Conservation (phyloP, 2,329 filamentous ascomycete genomes). For the Tothia fuscella region DNA sequence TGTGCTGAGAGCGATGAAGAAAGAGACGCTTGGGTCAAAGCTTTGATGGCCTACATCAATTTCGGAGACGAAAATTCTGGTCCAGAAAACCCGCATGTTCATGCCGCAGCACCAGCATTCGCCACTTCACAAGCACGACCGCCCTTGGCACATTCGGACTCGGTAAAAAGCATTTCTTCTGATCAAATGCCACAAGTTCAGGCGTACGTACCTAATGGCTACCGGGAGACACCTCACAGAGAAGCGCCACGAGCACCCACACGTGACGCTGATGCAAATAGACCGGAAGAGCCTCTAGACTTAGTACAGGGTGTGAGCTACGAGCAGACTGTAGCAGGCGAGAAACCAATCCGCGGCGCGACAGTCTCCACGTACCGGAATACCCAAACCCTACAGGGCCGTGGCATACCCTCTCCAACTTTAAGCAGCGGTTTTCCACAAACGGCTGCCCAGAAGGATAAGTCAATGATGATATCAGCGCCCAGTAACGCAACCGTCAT, state of each 20-base stretch:
- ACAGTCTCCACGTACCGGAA: constrained; percentile 17
- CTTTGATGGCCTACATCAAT: constrained; percentile 80
- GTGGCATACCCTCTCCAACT: constrained; percentile 10
- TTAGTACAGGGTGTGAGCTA: constrained; percentile 28
- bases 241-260: background rate
- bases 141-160: constrained; percentile 8
- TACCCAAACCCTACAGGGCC: too few relatives aligned
- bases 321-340: constrained; percentile 44
- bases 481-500: constrained; percentile 79
- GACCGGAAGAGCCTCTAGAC: background rate
- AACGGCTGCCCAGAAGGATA: background rate
- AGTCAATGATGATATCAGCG: constrained; percentile 51
- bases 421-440: constrained; percentile 13
- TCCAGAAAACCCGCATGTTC: background rate
- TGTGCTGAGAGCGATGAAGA: constrained; percentile 92
- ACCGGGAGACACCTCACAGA: too few relatives aligned
- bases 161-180: background rate
- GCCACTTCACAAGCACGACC: background rate
- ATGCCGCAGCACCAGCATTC: constrained; percentile 32
- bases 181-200: background rate
- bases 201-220: too few relatives aligned
- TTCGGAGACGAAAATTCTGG: constrained; percentile 41
- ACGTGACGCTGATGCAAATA: background rate
- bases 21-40: constrained; percentile 87
- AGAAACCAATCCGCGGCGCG: constrained; percentile 42